Base-by-base conservation (phyloP, 179 eudicot species). In the Camellia oleifera region DNA sequence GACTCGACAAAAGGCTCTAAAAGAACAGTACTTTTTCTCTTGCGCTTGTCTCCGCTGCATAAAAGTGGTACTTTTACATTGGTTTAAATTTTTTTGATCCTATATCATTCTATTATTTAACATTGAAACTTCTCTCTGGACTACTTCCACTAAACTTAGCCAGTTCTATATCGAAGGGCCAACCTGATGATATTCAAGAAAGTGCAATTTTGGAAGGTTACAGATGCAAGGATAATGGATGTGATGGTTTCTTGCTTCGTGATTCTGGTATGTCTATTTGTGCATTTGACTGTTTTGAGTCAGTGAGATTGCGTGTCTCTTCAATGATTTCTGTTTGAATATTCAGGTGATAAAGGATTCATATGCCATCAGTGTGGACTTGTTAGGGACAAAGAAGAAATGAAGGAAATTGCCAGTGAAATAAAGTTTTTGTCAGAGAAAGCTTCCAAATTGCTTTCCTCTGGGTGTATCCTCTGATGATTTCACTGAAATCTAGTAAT, bases 141-240 rank as follows among this genome's bases (percentile, higher is more conserved):
- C 32, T 60, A 50, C 56, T 77, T 18, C 70, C 20, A 42, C 18
- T 76, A 76, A 54, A 83, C 78, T 53, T 62, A 73, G 76, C 58
- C 76, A 75, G 52, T 69, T 66, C 67, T 72, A 32, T 69, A 60
- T 71, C 52, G 17, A 86, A 95, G 98, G 98, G 95, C 70, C 88
- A 92, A 87, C 15, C 52, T 69, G 97, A 90, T 45, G 99, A 94
- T 82, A 91, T 94, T 78, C 81, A 82, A 84, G 99, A 95, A 85
- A 95, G 98, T 91, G 93, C 98, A 62, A 76, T 87, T 64, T 79
- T 93, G 78, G 99, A 95, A 88, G 99, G 99, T 80, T 95, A 95
- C 75, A 90, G 88, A 80, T 95, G 99, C 89, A 87, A 79, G 72
- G 86, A 82, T 82, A 64, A 79, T 63, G 77, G 48, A 68, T 95